Base-by-base conservation (phyloP, 2,329 filamentous ascomycete species). In the Aspergillus ruber region DNA sequence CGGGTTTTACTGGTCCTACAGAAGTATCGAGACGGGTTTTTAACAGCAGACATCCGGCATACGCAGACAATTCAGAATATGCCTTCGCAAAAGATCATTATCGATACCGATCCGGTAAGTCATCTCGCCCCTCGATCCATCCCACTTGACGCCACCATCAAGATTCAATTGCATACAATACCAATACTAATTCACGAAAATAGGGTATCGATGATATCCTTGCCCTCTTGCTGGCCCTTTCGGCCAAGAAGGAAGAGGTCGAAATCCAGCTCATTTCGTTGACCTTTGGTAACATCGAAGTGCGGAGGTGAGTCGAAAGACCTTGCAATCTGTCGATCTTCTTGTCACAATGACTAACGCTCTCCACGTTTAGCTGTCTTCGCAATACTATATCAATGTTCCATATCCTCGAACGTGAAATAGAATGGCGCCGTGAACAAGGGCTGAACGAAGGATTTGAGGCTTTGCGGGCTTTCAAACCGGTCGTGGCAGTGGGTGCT, bases 281-380 rank as follows among this genome's bases (percentile, higher is more conserved):
- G 50, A 95, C 90, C 1, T 96, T 93, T 67, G 93, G 93, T 48
- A 98, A 98, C 64, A 88, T 97, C 18, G 83, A 90, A 56, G 82
- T 95, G 13, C 78, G 90, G 53, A 90, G 83, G 86, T 89, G 67
- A 50, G 72, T 55, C 9, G 25, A 29, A 9, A 5, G 8, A 40
- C 25, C 8, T 44, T 20, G 0, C 18, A 27, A 9, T 3, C 4
- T 8, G 8, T 3, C 18, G 20, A 17, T 21, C 40, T 48, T 29
- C 21, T 15, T 21, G 17, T 21, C 18, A 10, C 13, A 12, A 13
- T 15, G 12, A 20, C 10, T 20, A 18, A 12, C 4, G 3, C 10
- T 41, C 25, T 15, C 46, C 13, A 23, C 18, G 18, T 42, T 17
- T 50, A 90, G 86, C 67, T 96, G 90, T 60, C 77, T 96, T 44